Conservation (phyloP, 1,139 yeast species). For the Protomyces gravidus region DNA sequence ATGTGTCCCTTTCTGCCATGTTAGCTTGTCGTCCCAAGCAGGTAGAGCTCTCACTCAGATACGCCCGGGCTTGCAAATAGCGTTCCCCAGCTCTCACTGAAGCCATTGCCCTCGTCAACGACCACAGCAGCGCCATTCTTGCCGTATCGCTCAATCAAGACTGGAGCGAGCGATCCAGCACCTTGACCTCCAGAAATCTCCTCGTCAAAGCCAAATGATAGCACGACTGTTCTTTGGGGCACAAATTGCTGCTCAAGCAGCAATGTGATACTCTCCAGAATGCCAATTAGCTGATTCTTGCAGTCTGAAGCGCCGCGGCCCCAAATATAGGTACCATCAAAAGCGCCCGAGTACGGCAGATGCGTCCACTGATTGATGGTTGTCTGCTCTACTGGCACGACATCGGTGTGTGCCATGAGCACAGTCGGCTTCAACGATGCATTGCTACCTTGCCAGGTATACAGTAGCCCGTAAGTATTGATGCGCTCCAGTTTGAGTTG, state of each 20-base stretch:
- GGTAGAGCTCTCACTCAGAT: slow-evolving; percentile 44
- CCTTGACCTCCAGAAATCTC: slow-evolving; percentile 62
- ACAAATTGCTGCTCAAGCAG: slow-evolving; percentile 48
- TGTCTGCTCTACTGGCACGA: slow-evolving; percentile 68
- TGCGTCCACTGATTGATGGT: slow-evolving; percentile 59
- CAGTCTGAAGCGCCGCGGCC: slow-evolving; percentile 69
- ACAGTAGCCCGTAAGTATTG: slow-evolving; percentile 63
- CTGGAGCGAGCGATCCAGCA: slow-evolving; percentile 48
- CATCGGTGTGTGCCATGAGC: slow-evolving; percentile 75
- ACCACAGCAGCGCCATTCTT: slow-evolving; percentile 53
- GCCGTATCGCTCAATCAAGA: slow-evolving; percentile 53
- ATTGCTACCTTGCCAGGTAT: slow-evolving; percentile 61
- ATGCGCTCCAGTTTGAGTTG: slow-evolving; percentile 52
- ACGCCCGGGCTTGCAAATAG: slow-evolving; percentile 57
- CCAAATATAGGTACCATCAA: slow-evolving; percentile 55
- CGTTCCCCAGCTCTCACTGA: slow-evolving; percentile 45
- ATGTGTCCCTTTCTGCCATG: slow-evolving; percentile 51
- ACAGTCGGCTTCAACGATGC: slow-evolving; percentile 56
- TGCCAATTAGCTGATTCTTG: slow-evolving; percentile 55
- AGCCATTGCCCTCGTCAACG: slow-evolving; percentile 59
- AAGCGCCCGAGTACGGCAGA: slow-evolving; percentile 67
- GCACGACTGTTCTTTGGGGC: slow-evolving; percentile 55
- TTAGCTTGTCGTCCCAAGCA: neutral
- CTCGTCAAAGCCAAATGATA: slow-evolving; percentile 71
- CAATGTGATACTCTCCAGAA: slow-evolving; percentile 57